phyloP scores from a whole-genome alignment of 306 rosid species.

The Acacia acuminata region DNA sequence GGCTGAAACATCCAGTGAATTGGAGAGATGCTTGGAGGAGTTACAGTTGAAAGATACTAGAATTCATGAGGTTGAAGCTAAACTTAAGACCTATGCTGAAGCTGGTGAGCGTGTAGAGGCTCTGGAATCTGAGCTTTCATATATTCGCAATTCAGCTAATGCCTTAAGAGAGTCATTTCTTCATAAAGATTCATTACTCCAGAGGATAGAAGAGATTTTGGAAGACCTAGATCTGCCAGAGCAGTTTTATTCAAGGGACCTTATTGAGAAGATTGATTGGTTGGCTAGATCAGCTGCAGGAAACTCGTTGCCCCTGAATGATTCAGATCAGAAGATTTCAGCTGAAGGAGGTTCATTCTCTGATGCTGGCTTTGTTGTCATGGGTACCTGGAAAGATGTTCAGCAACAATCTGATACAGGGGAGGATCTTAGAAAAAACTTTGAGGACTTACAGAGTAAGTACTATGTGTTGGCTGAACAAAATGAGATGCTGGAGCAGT shows the following conservation, averaged over 20 bases:
- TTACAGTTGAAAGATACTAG: slow-evolving; percentile 68
- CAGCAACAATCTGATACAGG: slow-evolving; percentile 52
- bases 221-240: slow-evolving; percentile 97
- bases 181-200: slow-evolving; percentile 93
- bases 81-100: slow-evolving; percentile 79
- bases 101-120: slow-evolving; percentile 97
- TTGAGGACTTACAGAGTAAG: slow-evolving; percentile 81
- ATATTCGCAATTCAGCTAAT: slow-evolving; percentile 96
- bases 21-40: slow-evolving; percentile 86
- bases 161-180: slow-evolving; percentile 97
- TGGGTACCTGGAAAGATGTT: slow-evolving; percentile 70
- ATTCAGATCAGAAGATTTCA: slow-evolving; percentile 81
- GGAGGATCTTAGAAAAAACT: slow-evolving; percentile 65
- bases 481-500: slow-evolving; percentile 97
- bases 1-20: slow-evolving; percentile 75
- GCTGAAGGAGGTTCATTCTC: slow-evolving; percentile 70
- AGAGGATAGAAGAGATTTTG: slow-evolving; percentile 94
- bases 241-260: slow-evolving; percentile 91
- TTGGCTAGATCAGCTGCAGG: slow-evolving; percentile 75
- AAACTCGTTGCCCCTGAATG: slow-evolving; percentile 57
- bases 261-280: slow-evolving; percentile 95
- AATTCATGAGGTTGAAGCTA: slow-evolving; percentile 79
- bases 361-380: slow-evolving; percentile 72
- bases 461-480: slow-evolving; percentile 91
- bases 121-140: slow-evolving; percentile 95